Evolutionary conservation across 257 asterid genomes (phyloP), one percentile per base, ranked within the genome.

Genomic region (Voacanga thouarsii): DNA sequence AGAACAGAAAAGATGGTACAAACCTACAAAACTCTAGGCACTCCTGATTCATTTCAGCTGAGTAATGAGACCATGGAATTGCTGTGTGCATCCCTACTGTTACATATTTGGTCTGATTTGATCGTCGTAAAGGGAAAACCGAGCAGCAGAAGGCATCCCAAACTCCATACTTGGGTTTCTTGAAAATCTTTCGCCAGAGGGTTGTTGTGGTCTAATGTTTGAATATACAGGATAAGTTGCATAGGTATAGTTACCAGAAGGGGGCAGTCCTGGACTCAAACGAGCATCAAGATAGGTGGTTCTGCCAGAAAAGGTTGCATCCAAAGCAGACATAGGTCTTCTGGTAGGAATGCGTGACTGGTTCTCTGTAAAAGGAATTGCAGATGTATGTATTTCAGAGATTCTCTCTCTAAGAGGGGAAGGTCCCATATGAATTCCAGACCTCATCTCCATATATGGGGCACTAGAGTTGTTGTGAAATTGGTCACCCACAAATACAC

Each of bases 61-160:
- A 75, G 26, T 55, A 41, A n/a, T 7, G 28, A 59, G 59, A 24
- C 19, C 71, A 59, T 30, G 6, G 55, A 2, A 61, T 28, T 64
- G 37, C n/a, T 23, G 26, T 50, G 28, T 12, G 41, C 15, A 15
- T 66, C 9, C 30, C 88, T 89, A 89, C 79, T 90, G 85, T 71
- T 83, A 81, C 83, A 82, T 74, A 78, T 80, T 79, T 73, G 85
- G 88, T 78, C 88, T 82, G n/a, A 75, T 59, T 12, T 60, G 84
- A 80, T 87, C 84, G 50, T 83, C 88, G 18, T 88, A 65, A 15
- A 64, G 82, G 79, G 90, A 71, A 76, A 86, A 78, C 41, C 80
- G 84, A 79, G 84, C 80, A n/a, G 77, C 64, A 10, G 91, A 87
- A 74, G 92, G 90, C 74, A 80, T 72, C 70, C 85, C 81, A 53